phyloP scores from a whole-genome alignment of 2,329 filamentous ascomycete genomes.

The Aspergillus luchuensis region DNA sequence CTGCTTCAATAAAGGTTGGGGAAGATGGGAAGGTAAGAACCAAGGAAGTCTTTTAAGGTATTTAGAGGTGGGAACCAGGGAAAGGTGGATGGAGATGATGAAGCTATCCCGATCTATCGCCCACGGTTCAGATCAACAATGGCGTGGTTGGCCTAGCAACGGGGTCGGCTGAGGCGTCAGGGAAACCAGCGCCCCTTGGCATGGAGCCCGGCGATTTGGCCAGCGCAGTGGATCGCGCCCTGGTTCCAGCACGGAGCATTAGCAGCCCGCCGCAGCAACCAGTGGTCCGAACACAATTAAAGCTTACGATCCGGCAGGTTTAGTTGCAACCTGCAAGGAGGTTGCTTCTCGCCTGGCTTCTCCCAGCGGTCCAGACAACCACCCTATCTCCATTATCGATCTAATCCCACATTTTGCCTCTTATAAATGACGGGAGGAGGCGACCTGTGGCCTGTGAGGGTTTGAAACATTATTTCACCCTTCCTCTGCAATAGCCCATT shows the following conservation, averaged over 20 bases:
- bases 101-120: conserved; percentile 36
- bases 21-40: conserved; percentile 22
- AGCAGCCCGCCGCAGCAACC: conserved; percentile 1
- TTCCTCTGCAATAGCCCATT: conserved; percentile 20
- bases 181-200: conserved; percentile 33
- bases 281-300: conserved; percentile 20
- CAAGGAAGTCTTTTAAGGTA: conserved; percentile 30
- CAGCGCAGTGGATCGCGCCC: conserved; percentile 24
- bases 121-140: conserved; percentile 44
- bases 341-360: conserved; percentile 10
- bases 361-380: conserved; percentile 17
- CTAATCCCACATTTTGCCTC: neutral
- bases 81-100: conserved; percentile 29
- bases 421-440: neutral
- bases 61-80: conserved; percentile 34
- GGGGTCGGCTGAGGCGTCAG: conserved; percentile 29
- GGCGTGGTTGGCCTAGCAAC: conserved; percentile 43
- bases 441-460: conserved; percentile 21
- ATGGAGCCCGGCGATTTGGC: conserved; percentile 19
- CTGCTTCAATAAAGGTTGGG: conserved; percentile 8
- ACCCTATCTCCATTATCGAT: conserved; percentile 15
- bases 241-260: conserved; percentile 18
- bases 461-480: conserved; percentile 26
- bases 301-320: conserved; percentile 17
- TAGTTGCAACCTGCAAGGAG: conserved; percentile 25